Percentiles rank a stretch among this genome's conserved stretches.
Evolutionary conservation across 2,329 filamentous ascomycete genomes (phyloP).

Genomic region (Clonostachys chloroleuca): DNA sequence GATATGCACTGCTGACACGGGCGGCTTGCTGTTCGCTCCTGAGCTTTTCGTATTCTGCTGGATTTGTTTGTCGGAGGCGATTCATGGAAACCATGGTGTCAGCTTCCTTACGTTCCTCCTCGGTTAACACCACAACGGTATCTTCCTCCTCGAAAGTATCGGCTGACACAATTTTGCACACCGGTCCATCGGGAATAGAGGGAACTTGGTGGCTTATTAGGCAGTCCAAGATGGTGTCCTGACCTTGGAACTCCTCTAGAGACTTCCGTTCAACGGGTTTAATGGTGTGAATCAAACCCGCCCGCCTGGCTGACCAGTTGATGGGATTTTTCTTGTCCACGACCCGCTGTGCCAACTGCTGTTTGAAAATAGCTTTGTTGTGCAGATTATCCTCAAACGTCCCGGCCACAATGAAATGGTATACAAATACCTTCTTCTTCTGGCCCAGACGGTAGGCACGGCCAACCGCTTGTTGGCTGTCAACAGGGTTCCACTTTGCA

Average conservation of each 20-base stretch:
- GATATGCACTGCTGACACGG: too few species aligned
- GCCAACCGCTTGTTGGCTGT: slow-evolving; percentile 84
- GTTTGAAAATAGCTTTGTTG: slow-evolving; percentile 76
- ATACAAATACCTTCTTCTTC: slow-evolving; percentile 75
- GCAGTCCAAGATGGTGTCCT: slow-evolving; percentile 56
- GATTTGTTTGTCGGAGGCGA: slow-evolving; percentile 22
- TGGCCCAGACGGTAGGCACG: slow-evolving; percentile 85
- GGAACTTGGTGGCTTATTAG: slow-evolving; percentile 29
- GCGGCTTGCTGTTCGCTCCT: slow-evolving; percentile 1
- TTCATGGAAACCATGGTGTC: slow-evolving; percentile 26
- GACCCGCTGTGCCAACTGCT: slow-evolving; percentile 71
- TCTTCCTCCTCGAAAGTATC: slow-evolving; percentile 73
- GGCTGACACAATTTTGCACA: slow-evolving; percentile 52
- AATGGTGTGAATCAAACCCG: slow-evolving; percentile 56
- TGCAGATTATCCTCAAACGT: slow-evolving; percentile 75
- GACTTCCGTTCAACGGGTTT: slow-evolving; percentile 45
- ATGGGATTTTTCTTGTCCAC: slow-evolving; percentile 78
- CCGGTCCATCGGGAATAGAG: too few species aligned
- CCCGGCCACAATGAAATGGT: slow-evolving; percentile 73
- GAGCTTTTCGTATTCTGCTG: slow-evolving; percentile 17
- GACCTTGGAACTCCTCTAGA: slow-evolving; percentile 48
- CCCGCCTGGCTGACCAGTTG: slow-evolving; percentile 55
- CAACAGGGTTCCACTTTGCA: slow-evolving; percentile 72
- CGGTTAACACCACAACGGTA: slow-evolving; percentile 46
- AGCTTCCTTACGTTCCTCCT: slow-evolving; percentile 55